A percentile compares a stretch with the other conserved stretches of the same genome.
These are phyloP conservation scores for Pleurozium schreberi DNA, from an alignment of 225 moss, liverwort and hornwort genomes.

Conservation along the genomic window DNA sequence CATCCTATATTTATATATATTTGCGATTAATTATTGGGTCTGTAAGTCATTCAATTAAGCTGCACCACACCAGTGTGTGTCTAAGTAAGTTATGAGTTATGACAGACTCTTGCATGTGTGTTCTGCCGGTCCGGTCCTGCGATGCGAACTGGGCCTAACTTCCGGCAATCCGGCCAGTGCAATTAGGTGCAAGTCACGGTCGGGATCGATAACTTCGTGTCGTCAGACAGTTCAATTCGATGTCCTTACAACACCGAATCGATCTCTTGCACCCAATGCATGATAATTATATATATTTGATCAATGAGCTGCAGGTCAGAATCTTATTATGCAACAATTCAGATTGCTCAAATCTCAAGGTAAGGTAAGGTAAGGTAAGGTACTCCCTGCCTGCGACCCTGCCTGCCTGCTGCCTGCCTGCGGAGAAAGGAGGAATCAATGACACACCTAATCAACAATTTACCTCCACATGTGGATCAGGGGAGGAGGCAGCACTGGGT, in stretches of 20 bases:
- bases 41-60: neutral
- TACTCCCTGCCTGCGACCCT: neutral
- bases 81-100: no score
- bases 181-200: neutral
- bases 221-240: neutral
- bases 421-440: neutral
- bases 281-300: no score
- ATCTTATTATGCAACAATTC: neutral
- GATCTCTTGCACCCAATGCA: neutral
- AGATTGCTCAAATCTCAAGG: neutral
- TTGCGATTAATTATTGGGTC: neutral
- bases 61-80: neutral
- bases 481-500: neutral
- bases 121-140: neutral
- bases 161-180: neutral
- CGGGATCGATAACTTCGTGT: neutral
- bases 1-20: no score
- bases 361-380: neutral
- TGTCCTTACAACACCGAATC: neutral
- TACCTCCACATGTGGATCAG: neutral
- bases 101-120: neutral
- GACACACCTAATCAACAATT: neutral
- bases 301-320: neutral
- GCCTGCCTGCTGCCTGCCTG: no score
- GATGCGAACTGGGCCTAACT: neutral